phyloP scores from a whole-genome alignment of 148 eudicot genomes.

The Gaultheria prostrata region DNA sequence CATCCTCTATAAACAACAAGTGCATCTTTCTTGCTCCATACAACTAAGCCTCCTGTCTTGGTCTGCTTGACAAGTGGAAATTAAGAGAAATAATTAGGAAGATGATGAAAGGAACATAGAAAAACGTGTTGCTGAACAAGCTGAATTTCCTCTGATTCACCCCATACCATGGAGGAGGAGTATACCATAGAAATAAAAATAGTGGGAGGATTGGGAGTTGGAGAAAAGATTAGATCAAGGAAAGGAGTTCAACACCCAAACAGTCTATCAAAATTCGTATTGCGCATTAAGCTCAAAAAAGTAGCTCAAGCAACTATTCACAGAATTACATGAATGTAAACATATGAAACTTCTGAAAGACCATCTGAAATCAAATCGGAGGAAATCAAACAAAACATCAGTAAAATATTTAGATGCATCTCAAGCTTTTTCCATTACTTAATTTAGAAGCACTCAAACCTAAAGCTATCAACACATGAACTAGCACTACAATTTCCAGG shows the following conservation, averaged over 20 bases:
- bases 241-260: neutral
- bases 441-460: neutral
- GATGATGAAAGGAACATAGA: neutral
- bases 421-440: neutral
- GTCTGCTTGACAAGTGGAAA: conserved; percentile 40
- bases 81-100: conserved; percentile 11
- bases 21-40: conserved; percentile 75
- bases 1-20: conserved; percentile 86
- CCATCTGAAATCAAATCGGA: too few relatives aligned
- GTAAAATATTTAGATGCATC: neutral
- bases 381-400: too few relatives aligned
- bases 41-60: conserved; percentile 91
- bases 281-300: neutral
- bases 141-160: conserved; percentile 1
- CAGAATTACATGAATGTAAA: neutral
- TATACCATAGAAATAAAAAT: neutral
- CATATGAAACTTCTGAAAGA: neutral
- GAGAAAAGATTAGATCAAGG: neutral
- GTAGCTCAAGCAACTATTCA: neutral
- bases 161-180: neutral
- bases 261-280: neutral
- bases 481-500: neutral
- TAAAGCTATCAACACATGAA: neutral
- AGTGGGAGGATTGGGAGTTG: neutral
- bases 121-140: neutral